These are phyloP conservation scores for Triticum monococcum DNA, from an alignment of 176 grass and related monocot species.

Conservation along the genomic window DNA sequence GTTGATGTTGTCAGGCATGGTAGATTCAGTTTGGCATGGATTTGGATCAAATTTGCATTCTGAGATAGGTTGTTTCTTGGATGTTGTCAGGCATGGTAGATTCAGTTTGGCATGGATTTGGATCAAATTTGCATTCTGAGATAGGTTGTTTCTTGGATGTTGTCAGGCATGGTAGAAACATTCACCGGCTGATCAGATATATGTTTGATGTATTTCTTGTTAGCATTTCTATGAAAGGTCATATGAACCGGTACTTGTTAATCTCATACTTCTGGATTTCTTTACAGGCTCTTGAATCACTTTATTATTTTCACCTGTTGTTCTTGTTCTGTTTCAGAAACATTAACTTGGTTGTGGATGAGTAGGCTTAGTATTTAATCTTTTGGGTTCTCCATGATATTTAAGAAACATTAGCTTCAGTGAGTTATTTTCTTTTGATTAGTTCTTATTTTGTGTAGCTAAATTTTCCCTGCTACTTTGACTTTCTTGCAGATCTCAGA, in stretches of 20 bases:
- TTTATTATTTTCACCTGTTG: neutral
- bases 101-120: neutral
- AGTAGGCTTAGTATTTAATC: neutral
- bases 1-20: neutral
- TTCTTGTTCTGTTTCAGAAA: slow-evolving; percentile 12
- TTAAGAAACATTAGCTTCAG: neutral
- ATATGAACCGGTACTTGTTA: neutral
- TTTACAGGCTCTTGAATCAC: neutral
- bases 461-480: neutral
- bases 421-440: neutral
- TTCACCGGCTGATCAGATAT: neutral
- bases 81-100: neutral
- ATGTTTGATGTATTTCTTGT: slow-evolving; percentile 4
- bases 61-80: neutral
- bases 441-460: slow-evolving; percentile 4
- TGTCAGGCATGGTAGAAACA: no score
- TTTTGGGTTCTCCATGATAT: neutral
- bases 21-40: neutral
- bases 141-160: neutral
- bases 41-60: neutral
- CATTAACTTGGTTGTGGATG: neutral
- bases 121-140: neutral
- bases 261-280: neutral
- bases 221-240: neutral
- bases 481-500: slow-evolving; percentile 37